Evolutionary conservation across 225 moss, liverwort and hornwort species (phyloP), one percentile per base, ranked within the genome.

Genomic region (Rhytidiadelphus loreus): DNA sequence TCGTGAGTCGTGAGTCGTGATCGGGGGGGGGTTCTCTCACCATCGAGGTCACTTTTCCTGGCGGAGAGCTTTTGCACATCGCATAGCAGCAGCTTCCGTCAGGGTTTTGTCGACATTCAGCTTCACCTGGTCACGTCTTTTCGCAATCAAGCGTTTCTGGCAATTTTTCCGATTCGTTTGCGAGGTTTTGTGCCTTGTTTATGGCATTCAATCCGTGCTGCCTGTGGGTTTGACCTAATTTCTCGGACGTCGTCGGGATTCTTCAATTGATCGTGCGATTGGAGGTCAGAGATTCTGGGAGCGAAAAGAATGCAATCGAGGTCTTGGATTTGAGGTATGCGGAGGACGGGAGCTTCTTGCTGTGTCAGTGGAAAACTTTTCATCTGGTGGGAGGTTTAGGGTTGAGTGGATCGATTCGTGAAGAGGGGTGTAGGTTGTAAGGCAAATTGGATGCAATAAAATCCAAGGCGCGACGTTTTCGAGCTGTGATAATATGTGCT

Each of bases 311-410:
- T 87, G 41, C 6, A 22, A 79, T 86, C 22, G 72, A 64, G 25
- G n/a, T 56, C 72, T 79, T 85, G 50, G 85, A 85, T 82, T 82
- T 92, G 66, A 90, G 92, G 88, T 92, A 74, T 60, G 91, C 37
- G 43, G 65, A 21, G 57, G 17, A 30, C 24, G 46, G 46, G 91
- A 83, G 83, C 65, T 84, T 57, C 64, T 24, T 59, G 23, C n/a
- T 55, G 13, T 71, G 73, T 79, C 62, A 70, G 57, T 87, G 72
- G 63, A 26, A 61, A 53, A 16, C 18, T 74, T 71, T 13, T 13
- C 28, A 70, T 55, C 66, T 70, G 61, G 22, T 82, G 57, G 21
- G 62, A 33, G 76, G 74, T 85, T 83, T 63, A 25, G 81, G 33
- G 33, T 83, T 81, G 62, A 85, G 58, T n/a, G 62, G 61, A 82